Evolutionary conservation across 106 monocot species (phyloP).

Genomic region (Dioscorea dumetorum): DNA sequence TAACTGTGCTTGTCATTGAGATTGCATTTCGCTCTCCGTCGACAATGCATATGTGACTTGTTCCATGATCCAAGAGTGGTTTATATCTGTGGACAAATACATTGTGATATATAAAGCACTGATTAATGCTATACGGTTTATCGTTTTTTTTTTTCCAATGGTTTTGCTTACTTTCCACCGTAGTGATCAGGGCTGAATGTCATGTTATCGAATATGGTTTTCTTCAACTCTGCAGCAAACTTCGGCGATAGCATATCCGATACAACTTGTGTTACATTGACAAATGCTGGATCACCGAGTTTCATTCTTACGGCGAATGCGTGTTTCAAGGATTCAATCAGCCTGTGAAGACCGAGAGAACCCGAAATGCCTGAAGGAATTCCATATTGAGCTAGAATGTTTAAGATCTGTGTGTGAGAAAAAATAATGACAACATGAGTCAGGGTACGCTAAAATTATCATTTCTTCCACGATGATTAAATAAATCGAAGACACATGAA

Average conservation of each 20-base stretch:
- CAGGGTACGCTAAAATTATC: too few relatives aligned
- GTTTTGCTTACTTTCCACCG: slow-evolving; percentile 49
- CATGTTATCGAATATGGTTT: slow-evolving; percentile 49
- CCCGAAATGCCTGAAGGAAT: slow-evolving; percentile 56
- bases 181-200: slow-evolving; percentile 61
- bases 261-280: slow-evolving; percentile 36
- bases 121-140: too few relatives aligned
- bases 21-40: slow-evolving; percentile 74
- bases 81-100: slow-evolving; percentile 51
- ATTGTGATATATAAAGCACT: too few relatives aligned
- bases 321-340: slow-evolving; percentile 79
- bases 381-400: slow-evolving; percentile 60
- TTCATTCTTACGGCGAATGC: slow-evolving; percentile 61
- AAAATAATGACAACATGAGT: not conserved
- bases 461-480: too few relatives aligned
- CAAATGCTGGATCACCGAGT: slow-evolving; percentile 74
- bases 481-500: too few relatives aligned
- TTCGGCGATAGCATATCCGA: slow-evolving; percentile 60
- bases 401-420: slow-evolving; percentile 34
- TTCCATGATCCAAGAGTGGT: slow-evolving; percentile 67
- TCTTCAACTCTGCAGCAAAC: slow-evolving; percentile 52
- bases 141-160: too few relatives aligned
- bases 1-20: slow-evolving; percentile 84
- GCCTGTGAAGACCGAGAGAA: slow-evolving; percentile 58
- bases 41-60: slow-evolving; percentile 81